Evolutionary conservation across 805 yeast species (phyloP).

Genomic region (Saccharomycopsis malanga): DNA sequence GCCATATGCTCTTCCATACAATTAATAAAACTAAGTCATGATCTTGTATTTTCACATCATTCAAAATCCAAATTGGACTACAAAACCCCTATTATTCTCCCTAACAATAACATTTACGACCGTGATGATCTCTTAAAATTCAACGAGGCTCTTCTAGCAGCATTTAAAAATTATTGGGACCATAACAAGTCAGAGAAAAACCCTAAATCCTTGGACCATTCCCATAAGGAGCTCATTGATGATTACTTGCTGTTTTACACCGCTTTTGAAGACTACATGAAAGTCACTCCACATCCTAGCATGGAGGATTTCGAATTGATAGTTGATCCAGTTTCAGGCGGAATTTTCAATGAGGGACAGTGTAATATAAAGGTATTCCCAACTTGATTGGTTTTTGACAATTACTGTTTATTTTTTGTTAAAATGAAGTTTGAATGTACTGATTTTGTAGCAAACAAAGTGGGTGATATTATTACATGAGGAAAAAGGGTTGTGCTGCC

Average conservation of each 20-base stretch:
- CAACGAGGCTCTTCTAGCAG: constrained; percentile 7
- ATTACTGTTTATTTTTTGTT: too few species aligned
- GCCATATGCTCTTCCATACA: constrained; percentile 21
- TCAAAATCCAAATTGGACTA: constrained; percentile 18
- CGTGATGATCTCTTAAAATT: constrained; percentile 12
- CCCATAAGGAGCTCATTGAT: constrained; percentile 2
- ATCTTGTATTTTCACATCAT: constrained; percentile 18
- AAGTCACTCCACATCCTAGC: neutral
- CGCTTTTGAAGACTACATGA: neutral
- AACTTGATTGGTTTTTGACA: too few species aligned
- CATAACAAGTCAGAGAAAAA: constrained; percentile 1
- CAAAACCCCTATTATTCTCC: constrained; percentile 18
- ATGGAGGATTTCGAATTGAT: constrained; percentile 3
- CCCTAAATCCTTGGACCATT: neutral
- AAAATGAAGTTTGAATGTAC: too few species aligned
- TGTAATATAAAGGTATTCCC: constrained; percentile 20
- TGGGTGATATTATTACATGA: too few species aligned
- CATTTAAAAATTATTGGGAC: constrained; percentile 4
- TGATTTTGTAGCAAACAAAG: too few species aligned
- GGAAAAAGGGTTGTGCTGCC: too few species aligned
- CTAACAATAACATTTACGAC: constrained; percentile 21
- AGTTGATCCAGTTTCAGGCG: constrained; percentile 22
- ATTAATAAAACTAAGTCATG: constrained; percentile 12
- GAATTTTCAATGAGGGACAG: constrained; percentile 3
- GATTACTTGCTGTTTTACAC: neutral